Percentiles rank a stretch among this genome's conserved stretches.
Evolutionary conservation across 106 monocot species (phyloP).

Genomic region (Ottelia alismoides): DNA sequence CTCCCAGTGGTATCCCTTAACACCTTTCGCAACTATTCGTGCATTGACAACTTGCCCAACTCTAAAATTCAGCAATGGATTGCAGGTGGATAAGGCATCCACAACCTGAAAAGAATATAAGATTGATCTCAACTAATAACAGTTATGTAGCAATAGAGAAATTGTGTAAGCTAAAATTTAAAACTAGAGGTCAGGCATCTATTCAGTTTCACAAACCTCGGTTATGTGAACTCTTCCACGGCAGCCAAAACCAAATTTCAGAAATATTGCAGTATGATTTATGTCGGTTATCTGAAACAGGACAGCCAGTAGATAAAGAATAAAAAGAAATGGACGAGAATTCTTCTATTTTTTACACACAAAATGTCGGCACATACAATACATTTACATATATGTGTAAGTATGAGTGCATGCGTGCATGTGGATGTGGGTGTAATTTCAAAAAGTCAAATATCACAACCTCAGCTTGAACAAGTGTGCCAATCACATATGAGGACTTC

Average conservation of each 20-base stretch:
- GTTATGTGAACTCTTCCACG: constrained; percentile 79
- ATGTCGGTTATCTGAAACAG: constrained; percentile 53
- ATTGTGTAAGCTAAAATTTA: too few species aligned
- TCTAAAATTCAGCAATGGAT: constrained; percentile 41
- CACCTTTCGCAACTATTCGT: constrained; percentile 40
- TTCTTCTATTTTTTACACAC: too few species aligned
- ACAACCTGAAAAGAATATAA: constrained; percentile 27
- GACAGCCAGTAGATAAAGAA: too few species aligned
- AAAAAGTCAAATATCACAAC: too few species aligned
- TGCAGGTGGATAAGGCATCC: constrained; percentile 29
- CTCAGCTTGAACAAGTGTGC: constrained; percentile 85
- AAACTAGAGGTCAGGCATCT: not conserved
- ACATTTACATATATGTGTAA: too few species aligned
- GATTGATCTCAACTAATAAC: too few species aligned
- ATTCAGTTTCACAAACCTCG: constrained; percentile 26
- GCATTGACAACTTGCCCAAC: constrained; percentile 62
- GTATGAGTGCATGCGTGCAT: too few species aligned
- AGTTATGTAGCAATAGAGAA: too few species aligned
- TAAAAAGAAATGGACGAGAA: too few species aligned
- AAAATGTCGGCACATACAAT: too few species aligned
- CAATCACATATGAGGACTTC: constrained; percentile 31
- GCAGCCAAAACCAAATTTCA: constrained; percentile 54
- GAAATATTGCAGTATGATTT: constrained; percentile 48
- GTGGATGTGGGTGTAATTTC: too few species aligned
- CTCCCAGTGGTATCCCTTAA: constrained; percentile 48